Evolutionary conservation across 768 basidiomycete species (phyloP), one percentile per base, ranked within the genome.

Genomic region (Russula sp.): DNA sequence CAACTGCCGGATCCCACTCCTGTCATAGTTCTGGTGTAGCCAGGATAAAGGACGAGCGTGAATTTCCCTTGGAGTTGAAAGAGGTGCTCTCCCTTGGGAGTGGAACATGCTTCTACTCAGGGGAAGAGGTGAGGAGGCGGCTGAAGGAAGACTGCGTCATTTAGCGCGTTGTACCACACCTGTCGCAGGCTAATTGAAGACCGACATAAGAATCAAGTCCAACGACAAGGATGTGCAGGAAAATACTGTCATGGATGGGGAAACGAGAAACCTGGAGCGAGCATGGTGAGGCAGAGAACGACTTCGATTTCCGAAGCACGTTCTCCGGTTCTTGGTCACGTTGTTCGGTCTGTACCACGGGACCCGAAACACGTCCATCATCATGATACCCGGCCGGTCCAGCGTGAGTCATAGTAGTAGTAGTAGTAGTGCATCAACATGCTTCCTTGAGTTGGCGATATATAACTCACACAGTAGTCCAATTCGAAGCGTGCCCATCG

Each of bases 1-100:
- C 91, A 16, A 97, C 96, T 42, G 94, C 88, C 31, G 92, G 91
- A 73, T 98, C 96, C 95, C 94, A 93, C 70, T 92, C 88, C 71
- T 88, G 85, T 65, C 93, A 78, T 27, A 95, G 79, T 73, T 98
- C 94, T 0, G 94, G 90, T 1, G 94, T 95, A 2, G 82, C 80
- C 52, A 98, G 75, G 8, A 92, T 83, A 27, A 89, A 83, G 0
- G 76, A 72, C 4, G 81, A 71, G 49, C 84, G 81, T 0, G 79
- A 77, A 69, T 89, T 90, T 54, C 85, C 85, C 71, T 91, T 89
- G 70, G 78, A 78, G 57, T 74, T 76, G 18, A 76, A 68, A 2
- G 80, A 73, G 44, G 66, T 68, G 22, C 75, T 71, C 48, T 79
- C 76, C 14, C 70, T 69, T n/a, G 77, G 76, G 32, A 78, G 65